Evolutionary conservation across 345 rosid species (phyloP).

Genomic region (Acer campestre): DNA sequence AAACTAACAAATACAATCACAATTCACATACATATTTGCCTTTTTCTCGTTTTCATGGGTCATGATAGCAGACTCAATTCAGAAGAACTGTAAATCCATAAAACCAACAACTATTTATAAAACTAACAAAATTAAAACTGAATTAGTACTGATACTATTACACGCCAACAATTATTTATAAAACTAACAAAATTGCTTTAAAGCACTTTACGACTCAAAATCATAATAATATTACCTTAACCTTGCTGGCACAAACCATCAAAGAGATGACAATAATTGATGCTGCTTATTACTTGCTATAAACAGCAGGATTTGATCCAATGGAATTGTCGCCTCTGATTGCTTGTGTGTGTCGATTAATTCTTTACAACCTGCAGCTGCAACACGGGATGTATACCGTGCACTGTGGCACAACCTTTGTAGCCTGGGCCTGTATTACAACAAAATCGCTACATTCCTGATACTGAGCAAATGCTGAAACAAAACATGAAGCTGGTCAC

Average conservation of each 20-base stretch:
- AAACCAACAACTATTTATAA: not conserved
- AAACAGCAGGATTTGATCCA: not conserved
- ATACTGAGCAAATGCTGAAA: not conserved
- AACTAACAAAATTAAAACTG: no score
- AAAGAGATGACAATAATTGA: not conserved
- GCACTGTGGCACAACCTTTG: not conserved
- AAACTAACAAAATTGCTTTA: slow-evolving; percentile 4
- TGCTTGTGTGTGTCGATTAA: not conserved
- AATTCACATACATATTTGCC: not conserved
- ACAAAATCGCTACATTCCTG: not conserved
- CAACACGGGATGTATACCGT: not conserved
- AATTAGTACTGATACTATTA: not conserved
- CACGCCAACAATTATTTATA: not conserved
- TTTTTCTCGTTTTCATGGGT: no score
- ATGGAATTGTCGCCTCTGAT: not conserved
- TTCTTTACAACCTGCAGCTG: not conserved
- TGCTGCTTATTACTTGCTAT: not conserved
- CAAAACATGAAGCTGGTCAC: slow-evolving; percentile 17
- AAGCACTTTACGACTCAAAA: not conserved
- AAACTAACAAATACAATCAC: no score
- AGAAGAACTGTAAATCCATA: no score
- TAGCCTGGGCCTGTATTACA: not conserved
- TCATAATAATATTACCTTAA: not conserved
- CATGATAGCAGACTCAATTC: no score
- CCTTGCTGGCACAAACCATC: not conserved